phyloP scores from a whole-genome alignment of 352 stramenopile species.

The Globisporangium takayamanum region DNA sequence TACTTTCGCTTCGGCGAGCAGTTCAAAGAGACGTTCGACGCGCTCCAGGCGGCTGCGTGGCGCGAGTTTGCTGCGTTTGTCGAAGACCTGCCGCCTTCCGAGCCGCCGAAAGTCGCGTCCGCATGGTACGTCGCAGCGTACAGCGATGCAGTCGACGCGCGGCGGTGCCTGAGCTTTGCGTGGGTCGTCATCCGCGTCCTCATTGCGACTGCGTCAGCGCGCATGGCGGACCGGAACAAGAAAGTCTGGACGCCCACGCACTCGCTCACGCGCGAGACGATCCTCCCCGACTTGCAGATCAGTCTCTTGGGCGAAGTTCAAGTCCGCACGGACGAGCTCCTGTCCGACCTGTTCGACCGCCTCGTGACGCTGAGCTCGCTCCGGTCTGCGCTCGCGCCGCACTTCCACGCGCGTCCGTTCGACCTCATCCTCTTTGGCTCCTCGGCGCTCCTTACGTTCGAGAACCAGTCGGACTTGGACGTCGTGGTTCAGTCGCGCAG shows the following conservation, averaged over 20 bases:
- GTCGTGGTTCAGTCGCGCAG: constrained; percentile 24
- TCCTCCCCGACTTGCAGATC: constrained; percentile 51
- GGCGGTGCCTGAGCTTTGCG: constrained; percentile 50
- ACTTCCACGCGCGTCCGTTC: constrained; percentile 35
- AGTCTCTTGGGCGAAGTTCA: constrained; percentile 52
- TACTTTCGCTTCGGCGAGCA: constrained; percentile 77
- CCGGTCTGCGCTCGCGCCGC: constrained; percentile 24
- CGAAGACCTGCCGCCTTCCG: constrained; percentile 8
- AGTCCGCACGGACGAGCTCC: constrained; percentile 35
- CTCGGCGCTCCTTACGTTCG: constrained; percentile 65
- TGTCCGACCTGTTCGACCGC: constrained; percentile 61
- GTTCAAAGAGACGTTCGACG: constrained; percentile 60
- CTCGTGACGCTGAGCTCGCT: constrained; percentile 45
- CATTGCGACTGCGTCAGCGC: constrained; percentile 30
- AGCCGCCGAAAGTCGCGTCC: constrained; percentile 38
- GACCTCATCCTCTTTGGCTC: constrained; percentile 64
- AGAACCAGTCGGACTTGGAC: constrained; percentile 72
- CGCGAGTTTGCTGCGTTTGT: constrained; percentile 37
- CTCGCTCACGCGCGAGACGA: constrained; percentile 19
- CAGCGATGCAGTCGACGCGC: constrained; percentile 27
- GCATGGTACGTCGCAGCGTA: constrained; percentile 71
- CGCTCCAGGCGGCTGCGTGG: constrained; percentile 36
- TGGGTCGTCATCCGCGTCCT: constrained; percentile 66
- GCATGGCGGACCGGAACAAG: constrained; percentile 10
- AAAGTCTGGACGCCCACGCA: constrained; percentile 24